Evolutionary conservation across 305 asterid genomes (phyloP).

Genomic region (Ilex paraguariensis): DNA sequence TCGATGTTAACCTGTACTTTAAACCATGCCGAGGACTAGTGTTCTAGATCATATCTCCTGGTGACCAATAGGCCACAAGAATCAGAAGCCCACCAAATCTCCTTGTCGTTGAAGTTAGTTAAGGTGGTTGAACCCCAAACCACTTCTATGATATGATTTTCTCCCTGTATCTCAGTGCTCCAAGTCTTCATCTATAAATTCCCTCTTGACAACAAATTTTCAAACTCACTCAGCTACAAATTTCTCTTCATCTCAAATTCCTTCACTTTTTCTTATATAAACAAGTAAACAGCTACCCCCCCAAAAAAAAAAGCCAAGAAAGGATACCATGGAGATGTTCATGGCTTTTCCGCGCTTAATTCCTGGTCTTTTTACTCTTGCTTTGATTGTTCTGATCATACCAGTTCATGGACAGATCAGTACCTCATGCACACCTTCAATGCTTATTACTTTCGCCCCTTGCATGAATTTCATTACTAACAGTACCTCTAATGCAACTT

Average conservation of each 20-base stretch:
- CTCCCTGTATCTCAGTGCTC: conserved; percentile 10
- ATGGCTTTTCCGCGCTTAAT: conserved; percentile 29
- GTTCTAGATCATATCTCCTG: background rate
- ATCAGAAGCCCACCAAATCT: conserved; percentile 22
- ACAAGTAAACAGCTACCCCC: no score
- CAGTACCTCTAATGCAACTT: conserved; percentile 33
- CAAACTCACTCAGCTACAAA: background rate
- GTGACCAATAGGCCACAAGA: background rate
- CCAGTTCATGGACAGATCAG: conserved; percentile 39
- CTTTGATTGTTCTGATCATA: conserved; percentile 13
- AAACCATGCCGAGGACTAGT: no score
- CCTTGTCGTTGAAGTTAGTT: conserved; percentile 34
- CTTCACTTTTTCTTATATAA: no score
- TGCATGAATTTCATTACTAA: conserved; percentile 42
- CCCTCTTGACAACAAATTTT: conserved; percentile 13
- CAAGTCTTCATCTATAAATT: conserved; percentile 36
- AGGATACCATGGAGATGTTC: conserved; percentile 1
- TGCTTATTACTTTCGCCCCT: conserved; percentile 52
- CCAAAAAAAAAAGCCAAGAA: no score
- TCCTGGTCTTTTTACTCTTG: conserved; percentile 16
- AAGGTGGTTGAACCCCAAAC: conserved; percentile 59
- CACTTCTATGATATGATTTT: conserved; percentile 14
- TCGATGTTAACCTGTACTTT: no score
- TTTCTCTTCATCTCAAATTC: conserved; percentile 3
- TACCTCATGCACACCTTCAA: conserved; percentile 48